phyloP scores from a whole-genome alignment of 2,329 filamentous ascomycete genomes.

The Neofusicoccum parvum region DNA sequence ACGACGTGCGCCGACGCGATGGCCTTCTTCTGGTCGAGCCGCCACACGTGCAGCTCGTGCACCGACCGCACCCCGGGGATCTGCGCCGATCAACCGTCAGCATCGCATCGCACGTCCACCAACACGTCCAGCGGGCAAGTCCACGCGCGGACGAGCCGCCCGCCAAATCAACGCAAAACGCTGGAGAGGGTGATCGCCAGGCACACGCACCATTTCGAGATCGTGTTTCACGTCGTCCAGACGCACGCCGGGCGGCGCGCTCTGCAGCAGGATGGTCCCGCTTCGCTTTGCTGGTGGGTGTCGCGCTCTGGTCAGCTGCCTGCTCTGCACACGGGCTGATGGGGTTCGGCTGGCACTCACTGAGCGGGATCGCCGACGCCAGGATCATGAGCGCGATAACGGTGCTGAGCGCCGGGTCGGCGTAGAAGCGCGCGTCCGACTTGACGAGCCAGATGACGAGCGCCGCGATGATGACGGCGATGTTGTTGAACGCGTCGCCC shows the following conservation, averaged over 20 bases:
- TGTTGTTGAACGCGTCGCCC: constrained; percentile 74
- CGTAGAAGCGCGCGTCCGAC: constrained; percentile 65
- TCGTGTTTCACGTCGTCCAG: constrained; percentile 68
- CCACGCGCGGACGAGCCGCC: too few species aligned
- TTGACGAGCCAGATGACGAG: constrained; percentile 68
- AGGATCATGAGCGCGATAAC: constrained; percentile 75
- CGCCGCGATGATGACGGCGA: constrained; percentile 72
- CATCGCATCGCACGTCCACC: too few species aligned
- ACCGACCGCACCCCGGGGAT: constrained; percentile 68
- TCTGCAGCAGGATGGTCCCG: constrained; percentile 69
- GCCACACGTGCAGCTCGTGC: constrained; percentile 75
- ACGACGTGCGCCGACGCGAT: constrained; percentile 71
- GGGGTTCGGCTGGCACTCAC: constrained; percentile 24
- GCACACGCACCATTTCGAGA: constrained; percentile 60
- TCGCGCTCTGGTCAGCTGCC: background rate
- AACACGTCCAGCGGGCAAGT: too few species aligned
- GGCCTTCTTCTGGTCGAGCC: constrained; percentile 68
- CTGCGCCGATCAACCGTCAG: constrained; percentile 40
- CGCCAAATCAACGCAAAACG: too few species aligned
- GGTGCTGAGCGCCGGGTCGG: constrained; percentile 69
- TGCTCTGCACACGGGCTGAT: too few species aligned
- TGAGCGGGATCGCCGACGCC: constrained; percentile 62
- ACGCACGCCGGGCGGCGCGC: constrained; percentile 62
- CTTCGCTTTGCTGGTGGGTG: constrained; percentile 53
- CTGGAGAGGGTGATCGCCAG: background rate